A percentile compares a stretch with the other conserved stretches of the same genome.
Evolutionary conservation across 2,329 filamentous ascomycete genomes (phyloP).

Genomic region (Diaporthe helianthi): DNA sequence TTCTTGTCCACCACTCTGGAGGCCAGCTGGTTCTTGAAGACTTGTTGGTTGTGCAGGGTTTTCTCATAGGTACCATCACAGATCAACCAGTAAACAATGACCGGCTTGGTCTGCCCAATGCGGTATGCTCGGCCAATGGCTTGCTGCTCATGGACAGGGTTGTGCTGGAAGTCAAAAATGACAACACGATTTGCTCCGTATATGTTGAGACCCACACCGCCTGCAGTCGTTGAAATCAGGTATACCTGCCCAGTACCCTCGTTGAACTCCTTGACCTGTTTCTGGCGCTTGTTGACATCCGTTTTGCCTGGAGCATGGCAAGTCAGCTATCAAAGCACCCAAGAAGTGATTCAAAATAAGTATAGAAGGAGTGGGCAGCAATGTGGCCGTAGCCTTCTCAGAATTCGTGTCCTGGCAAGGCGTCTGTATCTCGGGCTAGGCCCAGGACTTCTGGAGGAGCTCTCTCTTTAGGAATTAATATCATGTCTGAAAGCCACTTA

Average conservation of each 20-base stretch:
- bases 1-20: constrained; percentile 84
- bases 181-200: constrained; percentile 84
- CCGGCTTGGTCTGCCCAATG: constrained; percentile 79
- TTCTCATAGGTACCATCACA: constrained; percentile 82
- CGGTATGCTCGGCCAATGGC: constrained; percentile 87
- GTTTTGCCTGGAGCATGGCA: constrained; percentile 54
- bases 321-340: neutral
- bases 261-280: constrained; percentile 74
- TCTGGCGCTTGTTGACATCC: constrained; percentile 62
- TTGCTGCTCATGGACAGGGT: constrained; percentile 83
- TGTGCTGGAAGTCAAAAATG: constrained; percentile 84
- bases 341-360: neutral
- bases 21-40: constrained; percentile 85
- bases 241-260: constrained; percentile 63
- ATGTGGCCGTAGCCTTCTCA: neutral
- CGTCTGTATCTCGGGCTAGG: neutral
- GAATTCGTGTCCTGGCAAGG: neutral
- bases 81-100: constrained; percentile 85
- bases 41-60: constrained; percentile 71
- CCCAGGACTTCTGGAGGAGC: neutral
- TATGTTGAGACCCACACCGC: constrained; percentile 84
- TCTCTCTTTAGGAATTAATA: neutral
- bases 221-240: constrained; percentile 83
- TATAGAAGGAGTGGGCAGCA: neutral
- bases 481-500: neutral